phyloP scores from a whole-genome alignment of 208 protist genomes.

The Crithidia thermophila region DNA sequence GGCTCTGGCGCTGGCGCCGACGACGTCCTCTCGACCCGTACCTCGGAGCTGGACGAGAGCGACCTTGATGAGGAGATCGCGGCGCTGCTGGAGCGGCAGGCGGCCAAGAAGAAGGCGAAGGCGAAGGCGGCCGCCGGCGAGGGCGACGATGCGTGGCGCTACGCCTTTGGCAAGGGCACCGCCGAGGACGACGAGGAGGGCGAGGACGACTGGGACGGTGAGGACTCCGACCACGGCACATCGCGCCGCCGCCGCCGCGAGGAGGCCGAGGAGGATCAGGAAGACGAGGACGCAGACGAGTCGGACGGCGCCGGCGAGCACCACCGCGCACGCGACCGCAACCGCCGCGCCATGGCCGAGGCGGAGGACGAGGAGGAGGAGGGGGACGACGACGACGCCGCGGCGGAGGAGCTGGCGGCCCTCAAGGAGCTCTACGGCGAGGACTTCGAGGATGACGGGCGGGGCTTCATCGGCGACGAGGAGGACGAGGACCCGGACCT shows the following conservation, averaged over 20 bases:
- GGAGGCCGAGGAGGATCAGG: constrained; percentile 30
- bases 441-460: constrained; percentile 83
- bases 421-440: constrained; percentile 89
- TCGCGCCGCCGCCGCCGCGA: constrained; percentile 39
- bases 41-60: constrained; percentile 65
- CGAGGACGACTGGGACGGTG: constrained; percentile 41
- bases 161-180: constrained; percentile 78
- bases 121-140: constrained; percentile 19
- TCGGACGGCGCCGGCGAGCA: constrained; percentile 12
- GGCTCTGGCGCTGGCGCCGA: constrained; percentile 4
- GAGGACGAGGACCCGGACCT: constrained; percentile 66
- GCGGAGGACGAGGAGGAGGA: constrained; percentile 46
- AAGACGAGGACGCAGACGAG: constrained; percentile 39
- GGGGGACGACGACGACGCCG: constrained; percentile 43
- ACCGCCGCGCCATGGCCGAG: constrained; percentile 42
- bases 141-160: constrained; percentile 72
- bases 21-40: constrained; percentile 32
- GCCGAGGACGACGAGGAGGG: constrained; percentile 46
- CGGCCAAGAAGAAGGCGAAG: constrained; percentile 26
- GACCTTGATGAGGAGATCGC: constrained; percentile 88
- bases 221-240: constrained; percentile 33
- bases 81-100: constrained; percentile 44
- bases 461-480: constrained; percentile 34
- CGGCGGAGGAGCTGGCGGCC: constrained; percentile 77
- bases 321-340: constrained; percentile 36